phyloP scores from a whole-genome alignment of 306 rosid species.

The Mimosa bimucronata region DNA sequence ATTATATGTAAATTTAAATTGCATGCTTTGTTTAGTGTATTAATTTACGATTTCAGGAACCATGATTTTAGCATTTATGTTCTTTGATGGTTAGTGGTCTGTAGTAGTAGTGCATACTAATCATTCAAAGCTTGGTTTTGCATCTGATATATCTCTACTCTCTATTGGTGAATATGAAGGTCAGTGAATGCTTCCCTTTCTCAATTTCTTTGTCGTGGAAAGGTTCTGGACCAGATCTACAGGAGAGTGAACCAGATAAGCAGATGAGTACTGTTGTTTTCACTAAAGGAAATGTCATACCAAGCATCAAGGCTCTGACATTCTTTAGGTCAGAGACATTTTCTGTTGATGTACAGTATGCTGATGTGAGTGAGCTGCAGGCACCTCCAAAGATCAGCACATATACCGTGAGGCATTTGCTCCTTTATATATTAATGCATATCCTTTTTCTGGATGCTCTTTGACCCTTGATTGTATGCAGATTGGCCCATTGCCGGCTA shows the following conservation, averaged over 20 bases:
- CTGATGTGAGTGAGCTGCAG: constrained; percentile 62
- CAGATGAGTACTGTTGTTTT: constrained; percentile 65
- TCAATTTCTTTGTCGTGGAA: constrained; percentile 80
- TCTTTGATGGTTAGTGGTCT: not conserved
- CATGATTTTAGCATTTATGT: not conserved
- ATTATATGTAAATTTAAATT: constrained; percentile 3
- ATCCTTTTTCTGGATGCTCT: not conserved
- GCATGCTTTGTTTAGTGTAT: not conserved
- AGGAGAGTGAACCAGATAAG: constrained; percentile 60
- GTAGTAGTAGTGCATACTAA: not conserved
- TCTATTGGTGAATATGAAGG: constrained; percentile 50
- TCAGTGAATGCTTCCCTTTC: constrained; percentile 82
- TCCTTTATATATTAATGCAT: not conserved
- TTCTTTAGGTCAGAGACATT: constrained; percentile 73
- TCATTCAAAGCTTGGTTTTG: not conserved
- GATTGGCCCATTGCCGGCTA: constrained; percentile 87
- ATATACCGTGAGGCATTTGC: constrained; percentile 60
- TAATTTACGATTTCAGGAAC: not conserved
- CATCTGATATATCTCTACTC: constrained; percentile 9
- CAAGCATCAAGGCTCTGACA: constrained; percentile 80
- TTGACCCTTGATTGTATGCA: constrained; percentile 40
- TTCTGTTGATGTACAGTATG: constrained; percentile 72
- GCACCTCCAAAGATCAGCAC: constrained; percentile 75
- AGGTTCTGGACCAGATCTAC: constrained; percentile 72
- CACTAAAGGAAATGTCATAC: constrained; percentile 82